These are phyloP conservation scores for Pezicula neosporulosa DNA, from an alignment of 2,329 filamentous ascomycete genomes.

Conservation along the genomic window DNA sequence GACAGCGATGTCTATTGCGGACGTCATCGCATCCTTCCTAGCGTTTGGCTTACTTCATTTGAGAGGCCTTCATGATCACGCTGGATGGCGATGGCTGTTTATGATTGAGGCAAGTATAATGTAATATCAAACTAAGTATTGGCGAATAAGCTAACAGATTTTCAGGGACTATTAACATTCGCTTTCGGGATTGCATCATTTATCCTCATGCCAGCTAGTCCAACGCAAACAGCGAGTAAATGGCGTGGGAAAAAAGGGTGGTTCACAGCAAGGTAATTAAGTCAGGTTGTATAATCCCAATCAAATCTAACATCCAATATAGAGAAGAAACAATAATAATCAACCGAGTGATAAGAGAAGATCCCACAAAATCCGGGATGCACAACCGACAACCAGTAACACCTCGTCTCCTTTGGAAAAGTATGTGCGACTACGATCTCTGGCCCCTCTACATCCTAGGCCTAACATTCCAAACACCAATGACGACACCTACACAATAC, in stretches of 20 bases:
- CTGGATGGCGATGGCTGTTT: constrained; percentile 38
- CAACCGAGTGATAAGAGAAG: constrained; percentile 49
- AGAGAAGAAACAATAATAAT: constrained; percentile 59
- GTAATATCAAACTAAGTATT: constrained; percentile 20
- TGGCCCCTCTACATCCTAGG: constrained; percentile 45
- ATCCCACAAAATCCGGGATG: constrained; percentile 46
- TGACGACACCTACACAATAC: constrained; percentile 44
- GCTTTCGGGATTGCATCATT: constrained; percentile 15
- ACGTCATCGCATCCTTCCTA: constrained; percentile 19
- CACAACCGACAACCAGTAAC: constrained; percentile 48
- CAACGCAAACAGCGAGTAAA: constrained; percentile 38
- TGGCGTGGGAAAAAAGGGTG: constrained; percentile 57
- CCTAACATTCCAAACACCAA: constrained; percentile 48
- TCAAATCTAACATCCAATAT: too few relatives aligned
- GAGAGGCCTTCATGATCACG: constrained; percentile 14
- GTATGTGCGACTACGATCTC: constrained; percentile 48
- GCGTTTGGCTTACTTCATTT: constrained; percentile 23
- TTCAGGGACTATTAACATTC: constrained; percentile 20
- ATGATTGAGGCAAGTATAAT: constrained; percentile 13
- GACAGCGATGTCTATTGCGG: constrained; percentile 15
- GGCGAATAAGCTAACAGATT: not conserved
- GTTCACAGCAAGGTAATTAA: constrained; percentile 51
- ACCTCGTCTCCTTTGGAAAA: constrained; percentile 39
- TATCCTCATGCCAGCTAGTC: constrained; percentile 21
- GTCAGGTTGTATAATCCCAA: too few relatives aligned